Percentiles rank a stretch among this genome's conserved stretches.
These are phyloP conservation scores for Fusarium dlaminii DNA, from an alignment of 2,329 filamentous ascomycete genomes.

Conservation along the genomic window DNA sequence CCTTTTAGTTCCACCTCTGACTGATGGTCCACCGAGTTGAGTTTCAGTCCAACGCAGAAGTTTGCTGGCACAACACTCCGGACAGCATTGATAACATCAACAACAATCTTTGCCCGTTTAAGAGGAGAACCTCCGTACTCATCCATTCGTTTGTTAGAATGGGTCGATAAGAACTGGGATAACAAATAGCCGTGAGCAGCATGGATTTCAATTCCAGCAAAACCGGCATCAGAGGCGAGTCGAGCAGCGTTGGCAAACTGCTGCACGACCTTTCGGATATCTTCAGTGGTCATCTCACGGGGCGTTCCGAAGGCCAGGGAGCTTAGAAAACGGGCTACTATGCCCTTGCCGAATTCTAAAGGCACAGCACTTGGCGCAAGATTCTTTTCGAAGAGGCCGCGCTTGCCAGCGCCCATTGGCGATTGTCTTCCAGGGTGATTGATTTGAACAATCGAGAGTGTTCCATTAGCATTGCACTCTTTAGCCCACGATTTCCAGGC, in stretches of 20 bases:
- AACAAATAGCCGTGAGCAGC: conserved; percentile 67
- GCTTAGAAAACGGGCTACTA: conserved; percentile 13
- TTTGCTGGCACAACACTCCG: conserved; percentile 47
- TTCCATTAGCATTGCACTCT: conserved; percentile 36
- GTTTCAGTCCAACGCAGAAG: conserved; percentile 63
- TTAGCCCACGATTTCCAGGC: conserved; percentile 52
- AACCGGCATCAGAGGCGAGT: conserved; percentile 56
- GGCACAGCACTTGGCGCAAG: conserved; percentile 56
- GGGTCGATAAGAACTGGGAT: conserved; percentile 62
- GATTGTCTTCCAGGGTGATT: conserved; percentile 60
- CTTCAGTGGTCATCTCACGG: conserved; percentile 62
- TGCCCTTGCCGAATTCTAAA: conserved; percentile 48
- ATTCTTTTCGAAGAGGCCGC: conserved; percentile 47
- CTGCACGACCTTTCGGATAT: conserved; percentile 62
- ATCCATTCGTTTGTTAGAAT: conserved; percentile 62
- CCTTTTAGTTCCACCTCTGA: background rate
- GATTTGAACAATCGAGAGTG: conserved; percentile 55
- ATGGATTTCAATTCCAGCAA: conserved; percentile 58
- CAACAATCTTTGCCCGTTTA: conserved; percentile 59
- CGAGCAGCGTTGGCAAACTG: conserved; percentile 64
- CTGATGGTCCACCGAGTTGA: conserved; percentile 68
- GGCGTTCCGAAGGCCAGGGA: conserved; percentile 58
- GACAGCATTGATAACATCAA: conserved; percentile 59
- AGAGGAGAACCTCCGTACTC: conserved; percentile 62
- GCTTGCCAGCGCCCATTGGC: conserved; percentile 49